Evolutionary conservation across 2,329 filamentous ascomycete species (phyloP), one percentile per base, ranked within the genome.

Genomic region (Colletotrichum lentis): DNA sequence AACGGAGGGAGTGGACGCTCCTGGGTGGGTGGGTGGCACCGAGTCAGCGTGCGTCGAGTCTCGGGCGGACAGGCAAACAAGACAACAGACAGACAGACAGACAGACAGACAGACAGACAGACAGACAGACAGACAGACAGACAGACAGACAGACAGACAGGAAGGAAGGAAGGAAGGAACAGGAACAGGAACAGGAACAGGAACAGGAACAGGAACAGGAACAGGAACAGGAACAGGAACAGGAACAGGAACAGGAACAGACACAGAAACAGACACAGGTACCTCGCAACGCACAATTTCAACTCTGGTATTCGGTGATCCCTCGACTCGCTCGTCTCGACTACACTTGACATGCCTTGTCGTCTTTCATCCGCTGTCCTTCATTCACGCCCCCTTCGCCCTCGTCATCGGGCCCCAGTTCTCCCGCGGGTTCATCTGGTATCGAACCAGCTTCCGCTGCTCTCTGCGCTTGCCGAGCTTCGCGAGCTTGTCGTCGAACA

Each of bases 351-450:
- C 44, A 46, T 46, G 49, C 31, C 37, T 58, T 37, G 31, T 35
- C 35, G 16, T 18, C 31, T 37, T n/a, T 31, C 7, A 11, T 14
- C n/a, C 12, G 14, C 18, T 20, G 11, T 54, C 27, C 53, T 52
- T 37, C 50, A 91, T 83, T 93, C 77, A 95, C 83, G 78, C 77
- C n/a, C 81, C 82, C 71, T 78, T 83, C 31, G 86, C 86, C 71
- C 82, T 82, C 60, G 80, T 83, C 88, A 97, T 88, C 1, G 96
- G 96, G 0, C 96, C 96, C 96, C 96, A 99, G 77, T 98, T 96
- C 75, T 93, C 90, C 68, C 91, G 84, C 53, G 96, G 96, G 76
- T 98, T 98, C 69, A 90, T 81, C 81, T 97, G 96, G 78, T 97
- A 99, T 70, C 95, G 85, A 62, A 96, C 89, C 53, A 96, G 84